Conservation (phyloP, 148 eudicot species). For the Camellia japonica region DNA sequence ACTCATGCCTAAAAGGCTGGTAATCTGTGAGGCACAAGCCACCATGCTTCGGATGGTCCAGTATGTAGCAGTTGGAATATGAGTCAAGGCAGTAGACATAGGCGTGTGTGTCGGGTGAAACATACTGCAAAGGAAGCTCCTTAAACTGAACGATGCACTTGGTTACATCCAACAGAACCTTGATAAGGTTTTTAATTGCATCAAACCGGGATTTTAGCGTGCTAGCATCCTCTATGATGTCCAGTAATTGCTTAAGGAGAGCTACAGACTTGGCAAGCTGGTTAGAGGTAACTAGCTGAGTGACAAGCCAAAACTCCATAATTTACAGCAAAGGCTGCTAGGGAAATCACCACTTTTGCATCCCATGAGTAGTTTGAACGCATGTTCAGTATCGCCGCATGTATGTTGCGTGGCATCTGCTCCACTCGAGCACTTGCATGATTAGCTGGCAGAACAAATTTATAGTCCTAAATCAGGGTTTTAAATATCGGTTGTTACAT, state of each 20-base stretch:
- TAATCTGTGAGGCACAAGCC: too few relatives aligned
- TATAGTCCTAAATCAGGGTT: neutral
- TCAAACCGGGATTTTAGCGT: slow-evolving; percentile 62
- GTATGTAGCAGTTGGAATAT: too few relatives aligned
- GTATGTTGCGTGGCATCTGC: slow-evolving; percentile 81
- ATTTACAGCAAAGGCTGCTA: slow-evolving; percentile 69
- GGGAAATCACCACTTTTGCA: slow-evolving; percentile 65
- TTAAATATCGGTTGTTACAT: neutral
- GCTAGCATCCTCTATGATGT: slow-evolving; percentile 52
- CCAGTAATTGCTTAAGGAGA: slow-evolving; percentile 68
- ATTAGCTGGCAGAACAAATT: slow-evolving; percentile 40
- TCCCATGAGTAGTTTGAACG: slow-evolving; percentile 85
- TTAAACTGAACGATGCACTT: slow-evolving; percentile 59
- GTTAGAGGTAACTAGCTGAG: slow-evolving; percentile 44
- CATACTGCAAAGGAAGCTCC: slow-evolving; percentile 64
- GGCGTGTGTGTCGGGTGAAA: slow-evolving; percentile 69
- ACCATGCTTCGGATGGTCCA: too few relatives aligned
- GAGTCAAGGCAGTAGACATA: too few relatives aligned
- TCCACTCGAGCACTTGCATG: slow-evolving; percentile 83
- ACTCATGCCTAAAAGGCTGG: too few relatives aligned
- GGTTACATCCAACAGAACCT: slow-evolving; percentile 63
- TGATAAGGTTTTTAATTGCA: slow-evolving; percentile 51
- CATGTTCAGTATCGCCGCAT: slow-evolving; percentile 58
- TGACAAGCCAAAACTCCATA: slow-evolving; percentile 89
- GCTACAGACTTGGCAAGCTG: slow-evolving; percentile 82